Percentiles rank a stretch among this genome's conserved stretches.
phyloP scores from a whole-genome alignment of 176 grass and related monocot species.

The Tuctoria greenei region DNA sequence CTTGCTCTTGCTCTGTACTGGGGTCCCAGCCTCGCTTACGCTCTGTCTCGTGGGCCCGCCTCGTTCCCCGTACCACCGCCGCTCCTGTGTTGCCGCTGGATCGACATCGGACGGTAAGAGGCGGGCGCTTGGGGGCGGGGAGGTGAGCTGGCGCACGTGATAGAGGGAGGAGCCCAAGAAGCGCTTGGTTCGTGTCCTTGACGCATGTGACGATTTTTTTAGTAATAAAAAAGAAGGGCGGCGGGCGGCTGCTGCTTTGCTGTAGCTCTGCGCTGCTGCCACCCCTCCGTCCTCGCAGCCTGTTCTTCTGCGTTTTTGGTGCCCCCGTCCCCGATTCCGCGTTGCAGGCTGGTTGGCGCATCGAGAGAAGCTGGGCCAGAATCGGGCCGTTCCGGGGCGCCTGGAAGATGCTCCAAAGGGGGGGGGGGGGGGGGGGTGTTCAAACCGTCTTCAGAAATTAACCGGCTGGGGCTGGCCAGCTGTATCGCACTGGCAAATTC shows the following conservation, averaged over 20 bases:
- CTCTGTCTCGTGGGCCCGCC: no score
- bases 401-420: no score
- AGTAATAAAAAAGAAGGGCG: not conserved
- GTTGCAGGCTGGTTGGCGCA: no score
- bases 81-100: not conserved
- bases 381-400: no score
- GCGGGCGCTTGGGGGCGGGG: no score
- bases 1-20: no score
- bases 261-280: not conserved
- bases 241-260: not conserved
- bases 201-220: not conserved
- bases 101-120: not conserved
- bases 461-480: not conserved
- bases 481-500: not conserved
- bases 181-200: not conserved
- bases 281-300: not conserved
- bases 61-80: not conserved
- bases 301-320: not conserved
- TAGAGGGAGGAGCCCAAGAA: no score
- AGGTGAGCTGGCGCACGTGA: constrained; percentile 48
- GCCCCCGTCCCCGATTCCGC: no score
- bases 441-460: not conserved
- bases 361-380: no score
- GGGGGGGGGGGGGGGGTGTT: no score
- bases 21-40: no score